Conservation (phyloP, 2,329 filamentous ascomycete species). For the Beauveria medogensis region DNA sequence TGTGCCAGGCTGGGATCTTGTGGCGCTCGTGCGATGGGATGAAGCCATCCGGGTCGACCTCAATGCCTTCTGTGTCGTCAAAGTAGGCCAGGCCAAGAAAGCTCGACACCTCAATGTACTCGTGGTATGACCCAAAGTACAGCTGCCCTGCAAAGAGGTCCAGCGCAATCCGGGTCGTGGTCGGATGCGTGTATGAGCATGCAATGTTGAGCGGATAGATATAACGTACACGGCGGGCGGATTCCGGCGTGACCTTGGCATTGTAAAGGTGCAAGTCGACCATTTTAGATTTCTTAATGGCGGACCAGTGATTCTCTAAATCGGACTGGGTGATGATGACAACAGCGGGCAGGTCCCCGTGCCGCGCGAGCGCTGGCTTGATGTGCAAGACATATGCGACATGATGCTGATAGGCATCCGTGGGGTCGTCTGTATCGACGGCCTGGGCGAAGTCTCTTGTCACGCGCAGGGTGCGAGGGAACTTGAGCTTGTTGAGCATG, state of each 20-base stretch:
- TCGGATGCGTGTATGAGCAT: slow-evolving; percentile 17
- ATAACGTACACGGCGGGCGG: not conserved
- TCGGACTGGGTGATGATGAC: slow-evolving; percentile 55
- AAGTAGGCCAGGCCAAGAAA: slow-evolving; percentile 41
- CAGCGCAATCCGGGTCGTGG: slow-evolving; percentile 32
- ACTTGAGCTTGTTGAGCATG: not conserved
- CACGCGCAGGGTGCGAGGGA: not conserved
- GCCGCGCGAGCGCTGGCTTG: not conserved
- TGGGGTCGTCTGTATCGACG: not conserved
- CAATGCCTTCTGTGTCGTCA: slow-evolving; percentile 15
- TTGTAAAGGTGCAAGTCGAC: slow-evolving; percentile 41
- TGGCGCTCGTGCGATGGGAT: slow-evolving; percentile 16
- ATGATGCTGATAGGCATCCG: not conserved
- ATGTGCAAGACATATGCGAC: not conserved
- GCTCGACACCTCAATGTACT: slow-evolving; percentile 46
- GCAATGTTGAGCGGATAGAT: not conserved
- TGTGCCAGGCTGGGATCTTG: not conserved
- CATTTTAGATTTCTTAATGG: slow-evolving; percentile 20
- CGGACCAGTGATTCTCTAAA: slow-evolving; percentile 38
- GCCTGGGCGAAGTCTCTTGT: not conserved
- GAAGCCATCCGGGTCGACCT: slow-evolving; percentile 24
- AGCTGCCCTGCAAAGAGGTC: slow-evolving; percentile 63
- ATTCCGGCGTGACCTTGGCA: not conserved
- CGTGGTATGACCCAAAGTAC: slow-evolving; percentile 45
- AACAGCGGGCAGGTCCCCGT: slow-evolving; percentile 17